Base-by-base conservation (phyloP, 208 protist species). In the Wallacemonas collosoma region DNA sequence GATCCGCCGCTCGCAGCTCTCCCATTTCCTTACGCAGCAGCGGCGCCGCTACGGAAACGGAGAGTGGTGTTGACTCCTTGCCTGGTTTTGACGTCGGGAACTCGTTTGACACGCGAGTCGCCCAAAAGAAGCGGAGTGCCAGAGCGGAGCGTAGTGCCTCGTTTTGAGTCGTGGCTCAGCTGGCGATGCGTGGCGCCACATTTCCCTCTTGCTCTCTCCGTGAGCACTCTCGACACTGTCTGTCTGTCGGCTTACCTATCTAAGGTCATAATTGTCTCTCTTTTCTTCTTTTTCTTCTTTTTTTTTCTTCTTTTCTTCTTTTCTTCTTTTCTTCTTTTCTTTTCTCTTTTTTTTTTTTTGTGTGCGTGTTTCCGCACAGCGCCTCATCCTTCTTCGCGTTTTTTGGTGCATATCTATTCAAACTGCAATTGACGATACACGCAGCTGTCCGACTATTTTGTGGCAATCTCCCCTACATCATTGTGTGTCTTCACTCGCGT, bases 251-350 rank as follows among this genome's bases (percentile, higher is more conserved):
- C 55, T 39, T 57, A 17, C 56, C 14, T 51, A 54, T n/a, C 53
- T 51, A n/a, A 57, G 14, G 55, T 53, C 38, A 11, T 54, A 7
- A 64, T 35, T 26, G 17, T 48, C 41, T 62, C 56, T 57, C 41
- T 63, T 61, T 72, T 61, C 51, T 54, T 64, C 35, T 56, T 56
- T 2, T 50, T 65, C 3, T 73, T 57, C 51, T 14, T 36, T 68
- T n/a, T 55, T 15, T 56, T 17, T 64, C 48, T 50, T 50, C 45
- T 11, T 50, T 5, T 50, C 45, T 50, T 11, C 45, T 50, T 50
- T 50, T 50, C 11, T 5, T 11, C 45, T 14, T 50, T 50, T 50
- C 45, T 5, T 11, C 11, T 50, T 11, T 50, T 50, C 60, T 56
- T 72, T 45, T 64, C 12, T 65, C 7, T 38, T 40, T 60, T 15